Conservation (phyloP, 148 eudicot species). For the Spergularia marina region DNA sequence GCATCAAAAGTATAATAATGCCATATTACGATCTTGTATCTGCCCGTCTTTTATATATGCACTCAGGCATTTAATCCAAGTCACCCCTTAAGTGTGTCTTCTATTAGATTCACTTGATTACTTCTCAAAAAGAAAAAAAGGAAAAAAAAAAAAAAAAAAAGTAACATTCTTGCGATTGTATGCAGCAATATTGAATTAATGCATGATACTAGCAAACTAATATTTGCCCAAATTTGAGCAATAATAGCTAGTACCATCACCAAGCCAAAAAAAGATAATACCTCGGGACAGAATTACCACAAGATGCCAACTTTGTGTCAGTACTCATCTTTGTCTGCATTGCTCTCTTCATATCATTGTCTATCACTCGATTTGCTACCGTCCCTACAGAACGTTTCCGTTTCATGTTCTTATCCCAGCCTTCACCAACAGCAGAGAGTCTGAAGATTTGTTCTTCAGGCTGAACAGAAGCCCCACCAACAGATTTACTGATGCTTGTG, state of each 20-base stretch:
- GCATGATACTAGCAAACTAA: background rate
- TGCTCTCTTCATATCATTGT: constrained; percentile 35
- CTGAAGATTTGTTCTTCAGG: constrained; percentile 47
- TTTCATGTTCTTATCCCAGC: constrained; percentile 51
- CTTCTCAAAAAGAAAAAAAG: no score
- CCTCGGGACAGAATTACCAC: constrained; percentile 39
- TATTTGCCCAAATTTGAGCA: background rate
- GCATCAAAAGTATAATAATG: background rate
- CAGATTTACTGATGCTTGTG: constrained; percentile 23
- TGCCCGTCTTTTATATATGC: no score
- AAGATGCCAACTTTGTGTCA: constrained; percentile 34
- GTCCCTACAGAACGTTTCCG: constrained; percentile 51
- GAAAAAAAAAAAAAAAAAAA: no score
- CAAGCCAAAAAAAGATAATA: constrained; percentile 14
- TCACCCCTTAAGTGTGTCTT: no score
- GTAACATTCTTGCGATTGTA: background rate
- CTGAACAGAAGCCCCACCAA: constrained; percentile 29
- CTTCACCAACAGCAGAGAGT: constrained; percentile 46
- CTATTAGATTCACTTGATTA: no score
- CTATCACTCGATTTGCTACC: constrained; percentile 29
- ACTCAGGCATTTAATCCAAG: no score
- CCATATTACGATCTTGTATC: background rate
- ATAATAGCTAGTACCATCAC: background rate
- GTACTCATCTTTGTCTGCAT: constrained; percentile 33
- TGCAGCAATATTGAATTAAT: background rate